phyloP scores from a whole-genome alignment of 495 filamentous ascomycete genomes.

The Penicillium ucsense region DNA sequence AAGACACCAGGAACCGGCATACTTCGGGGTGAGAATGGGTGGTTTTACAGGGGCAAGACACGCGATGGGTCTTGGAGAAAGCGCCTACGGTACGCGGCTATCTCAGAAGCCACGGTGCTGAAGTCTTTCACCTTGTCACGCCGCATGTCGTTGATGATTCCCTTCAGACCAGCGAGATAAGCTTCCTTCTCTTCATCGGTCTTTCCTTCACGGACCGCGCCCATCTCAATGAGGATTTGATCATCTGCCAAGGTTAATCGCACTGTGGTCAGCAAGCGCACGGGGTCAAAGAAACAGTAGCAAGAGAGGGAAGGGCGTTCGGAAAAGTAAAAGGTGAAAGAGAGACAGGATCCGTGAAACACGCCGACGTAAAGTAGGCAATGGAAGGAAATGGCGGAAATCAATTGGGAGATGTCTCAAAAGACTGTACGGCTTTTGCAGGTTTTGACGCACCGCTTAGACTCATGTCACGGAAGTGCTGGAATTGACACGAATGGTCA shows the following conservation, averaged over 20 bases:
- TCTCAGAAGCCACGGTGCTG: slow-evolving; percentile 66
- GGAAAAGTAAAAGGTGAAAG: slow-evolving; percentile 3
- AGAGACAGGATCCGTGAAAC: slow-evolving; percentile 2
- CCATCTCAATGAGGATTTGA: slow-evolving; percentile 74
- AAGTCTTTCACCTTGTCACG: slow-evolving; percentile 70
- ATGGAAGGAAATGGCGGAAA: slow-evolving; percentile 6
- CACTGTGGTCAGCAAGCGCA: slow-evolving; percentile 51
- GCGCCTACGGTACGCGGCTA: slow-evolving; percentile 70
- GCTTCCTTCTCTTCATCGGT: slow-evolving; percentile 56
- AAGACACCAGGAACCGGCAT: not conserved
- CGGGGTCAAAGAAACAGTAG: slow-evolving; percentile 19
- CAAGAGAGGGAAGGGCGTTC: slow-evolving; percentile 2
- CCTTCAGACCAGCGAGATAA: slow-evolving; percentile 67
- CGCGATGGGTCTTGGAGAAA: slow-evolving; percentile 49
- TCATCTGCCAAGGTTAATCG: slow-evolving; percentile 60
- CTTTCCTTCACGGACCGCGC: slow-evolving; percentile 59
- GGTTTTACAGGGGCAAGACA: slow-evolving; percentile 37
- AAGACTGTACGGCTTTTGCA: slow-evolving; percentile 20
- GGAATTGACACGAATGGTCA: slow-evolving; percentile 54
- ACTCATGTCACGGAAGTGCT: slow-evolving; percentile 72
- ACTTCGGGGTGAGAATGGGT: not conserved
- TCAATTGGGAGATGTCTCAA: slow-evolving; percentile 5
- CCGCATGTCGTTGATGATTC: slow-evolving; percentile 66
- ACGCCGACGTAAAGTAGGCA: slow-evolving; percentile 5
- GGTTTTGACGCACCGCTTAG: slow-evolving; percentile 67